These are phyloP conservation scores for Acidiella bohemica DNA, from an alignment of 495 filamentous ascomycete species.

Conservation along the genomic window DNA sequence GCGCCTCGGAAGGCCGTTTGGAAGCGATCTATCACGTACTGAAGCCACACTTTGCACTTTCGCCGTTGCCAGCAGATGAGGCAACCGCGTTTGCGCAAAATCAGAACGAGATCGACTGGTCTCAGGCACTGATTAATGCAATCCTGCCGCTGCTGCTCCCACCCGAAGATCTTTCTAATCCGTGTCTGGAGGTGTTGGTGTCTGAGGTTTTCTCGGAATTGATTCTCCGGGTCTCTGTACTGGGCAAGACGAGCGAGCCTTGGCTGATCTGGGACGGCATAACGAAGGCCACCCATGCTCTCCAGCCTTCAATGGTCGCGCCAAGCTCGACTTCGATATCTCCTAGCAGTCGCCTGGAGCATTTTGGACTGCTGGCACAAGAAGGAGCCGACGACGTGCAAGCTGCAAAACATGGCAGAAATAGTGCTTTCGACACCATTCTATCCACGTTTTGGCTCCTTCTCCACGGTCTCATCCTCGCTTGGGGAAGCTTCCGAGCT, in stretches of 20 bases:
- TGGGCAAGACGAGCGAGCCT: slow-evolving; percentile 64
- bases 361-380: slow-evolving; percentile 26
- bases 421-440: too few relatives aligned
- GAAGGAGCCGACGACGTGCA: not conserved
- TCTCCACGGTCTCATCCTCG: too few relatives aligned
- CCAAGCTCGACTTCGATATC: too few relatives aligned
- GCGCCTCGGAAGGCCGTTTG: too few relatives aligned
- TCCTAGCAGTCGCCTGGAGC: slow-evolving; percentile 19
- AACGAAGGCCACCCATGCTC: slow-evolving; percentile 42
- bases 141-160: slow-evolving; percentile 72
- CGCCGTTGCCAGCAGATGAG: slow-evolving; percentile 43
- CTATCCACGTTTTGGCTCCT: too few relatives aligned
- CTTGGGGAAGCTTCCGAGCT: too few relatives aligned
- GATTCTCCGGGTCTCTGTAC: slow-evolving; percentile 64
- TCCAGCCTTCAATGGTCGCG: too few relatives aligned
- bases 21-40: slow-evolving; percentile 61
- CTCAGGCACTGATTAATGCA: slow-evolving; percentile 65
- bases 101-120: slow-evolving; percentile 66
- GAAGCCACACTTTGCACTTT: slow-evolving; percentile 64
- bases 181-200: slow-evolving; percentile 65
- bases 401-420: not conserved
- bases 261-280: slow-evolving; percentile 76
- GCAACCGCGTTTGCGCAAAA: slow-evolving; percentile 44
- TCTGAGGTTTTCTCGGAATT: slow-evolving; percentile 75
- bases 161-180: slow-evolving; percentile 82